These are phyloP conservation scores for Warburgia ugandensis DNA, from an alignment of 164 flowering plant species.

Conservation along the genomic window DNA sequence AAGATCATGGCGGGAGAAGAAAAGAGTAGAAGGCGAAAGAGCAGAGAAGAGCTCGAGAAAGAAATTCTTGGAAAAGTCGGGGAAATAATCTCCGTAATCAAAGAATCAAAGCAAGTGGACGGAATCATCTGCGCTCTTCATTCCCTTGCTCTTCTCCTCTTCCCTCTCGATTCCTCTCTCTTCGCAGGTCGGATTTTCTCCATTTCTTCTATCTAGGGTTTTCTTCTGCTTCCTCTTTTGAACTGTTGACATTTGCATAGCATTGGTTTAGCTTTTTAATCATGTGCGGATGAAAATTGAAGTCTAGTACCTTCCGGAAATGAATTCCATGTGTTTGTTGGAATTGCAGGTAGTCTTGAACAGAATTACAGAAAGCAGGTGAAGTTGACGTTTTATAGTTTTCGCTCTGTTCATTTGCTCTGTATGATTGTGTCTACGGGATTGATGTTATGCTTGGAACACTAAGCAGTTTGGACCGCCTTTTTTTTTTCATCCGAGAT, in stretches of 20 bases:
- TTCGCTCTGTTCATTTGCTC: background rate
- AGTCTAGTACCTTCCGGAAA: background rate
- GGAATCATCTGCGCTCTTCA: constrained; percentile 64
- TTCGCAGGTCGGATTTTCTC: constrained; percentile 38
- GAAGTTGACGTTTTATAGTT: constrained; percentile 3
- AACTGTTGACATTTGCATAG: background rate
- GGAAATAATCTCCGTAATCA: constrained; percentile 35
- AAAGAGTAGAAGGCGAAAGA: no score
- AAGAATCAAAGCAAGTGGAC: constrained; percentile 59
- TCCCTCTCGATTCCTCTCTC: constrained; percentile 59
- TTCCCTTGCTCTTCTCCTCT: constrained; percentile 63
- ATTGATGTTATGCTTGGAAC: background rate
- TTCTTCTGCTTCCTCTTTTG: background rate
- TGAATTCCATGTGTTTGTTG: background rate
- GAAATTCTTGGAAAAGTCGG: constrained; percentile 46
- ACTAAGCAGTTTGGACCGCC: background rate
- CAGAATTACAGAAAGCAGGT: constrained; percentile 45
- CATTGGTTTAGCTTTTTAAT: background rate
- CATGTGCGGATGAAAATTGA: no score
- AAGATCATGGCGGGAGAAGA: no score
- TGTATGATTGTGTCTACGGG: background rate
- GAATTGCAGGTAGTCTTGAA: constrained; percentile 41
- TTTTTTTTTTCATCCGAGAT: background rate
- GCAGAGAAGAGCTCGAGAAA: constrained; percentile 23
- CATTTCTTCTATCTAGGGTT: background rate